These are phyloP conservation scores for Camellia japonica DNA, from an alignment of 148 eudicot genomes.

Conservation along the genomic window DNA sequence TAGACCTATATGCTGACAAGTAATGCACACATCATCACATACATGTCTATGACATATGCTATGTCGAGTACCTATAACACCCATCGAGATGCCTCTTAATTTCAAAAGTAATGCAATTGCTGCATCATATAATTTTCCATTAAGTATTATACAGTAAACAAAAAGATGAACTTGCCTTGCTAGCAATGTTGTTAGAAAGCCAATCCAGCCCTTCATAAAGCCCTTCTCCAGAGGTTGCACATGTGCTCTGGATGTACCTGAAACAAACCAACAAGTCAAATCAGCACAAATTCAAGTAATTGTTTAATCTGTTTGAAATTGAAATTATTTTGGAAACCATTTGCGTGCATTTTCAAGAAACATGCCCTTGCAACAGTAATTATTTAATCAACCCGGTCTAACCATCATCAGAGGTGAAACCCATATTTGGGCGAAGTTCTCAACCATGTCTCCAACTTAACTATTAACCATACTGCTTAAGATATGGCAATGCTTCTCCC, in stretches of 20 bases:
- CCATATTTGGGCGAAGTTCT: background rate
- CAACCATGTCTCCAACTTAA: background rate
- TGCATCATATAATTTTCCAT: no score
- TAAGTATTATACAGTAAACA: background rate
- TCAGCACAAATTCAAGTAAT: background rate
- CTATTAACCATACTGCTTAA: background rate
- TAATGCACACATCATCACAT: no score
- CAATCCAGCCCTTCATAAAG: slow-evolving; percentile 27
- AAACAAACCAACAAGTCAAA: background rate
- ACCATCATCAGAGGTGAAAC: background rate
- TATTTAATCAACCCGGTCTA: background rate
- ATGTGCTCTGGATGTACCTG: slow-evolving; percentile 24
- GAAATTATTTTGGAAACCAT: background rate
- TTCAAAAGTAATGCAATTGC: no score
- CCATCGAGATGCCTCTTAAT: no score
- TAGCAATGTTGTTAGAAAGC: slow-evolving; percentile 32
- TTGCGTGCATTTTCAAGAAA: background rate
- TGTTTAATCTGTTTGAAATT: background rate
- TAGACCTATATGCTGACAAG: no score
- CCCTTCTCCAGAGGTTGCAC: slow-evolving; percentile 24
- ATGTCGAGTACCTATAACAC: no score
- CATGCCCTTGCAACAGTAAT: background rate
- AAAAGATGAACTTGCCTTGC: slow-evolving; percentile 19
- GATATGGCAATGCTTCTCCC: background rate
- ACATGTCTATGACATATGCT: no score